Percentiles rank a stretch among this genome's conserved stretches.
Evolutionary conservation across 257 asterid species (phyloP).

Genomic region (Echium plantagineum): DNA sequence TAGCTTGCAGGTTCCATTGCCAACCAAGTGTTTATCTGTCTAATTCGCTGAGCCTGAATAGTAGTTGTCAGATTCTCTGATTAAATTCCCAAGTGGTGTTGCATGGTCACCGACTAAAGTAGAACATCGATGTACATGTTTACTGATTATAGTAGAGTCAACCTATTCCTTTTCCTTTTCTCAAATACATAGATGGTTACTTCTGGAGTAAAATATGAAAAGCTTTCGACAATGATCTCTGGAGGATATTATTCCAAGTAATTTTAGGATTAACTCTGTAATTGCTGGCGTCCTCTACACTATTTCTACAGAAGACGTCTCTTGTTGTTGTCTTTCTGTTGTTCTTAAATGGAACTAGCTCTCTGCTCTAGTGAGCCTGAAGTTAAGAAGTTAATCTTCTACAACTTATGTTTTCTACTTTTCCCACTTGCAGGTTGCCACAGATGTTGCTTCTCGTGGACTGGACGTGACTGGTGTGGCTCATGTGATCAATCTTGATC

Average conservation of each 20-base stretch:
- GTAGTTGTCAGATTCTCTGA: background rate
- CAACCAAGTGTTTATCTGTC: too few relatives aligned
- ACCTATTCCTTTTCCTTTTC: too few relatives aligned
- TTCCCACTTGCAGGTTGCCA: constrained; percentile 58
- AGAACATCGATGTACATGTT: too few relatives aligned
- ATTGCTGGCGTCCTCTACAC: background rate
- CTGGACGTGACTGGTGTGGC: constrained; percentile 83
- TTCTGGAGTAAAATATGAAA: background rate
- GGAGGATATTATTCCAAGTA: too few relatives aligned
- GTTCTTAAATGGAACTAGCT: background rate
- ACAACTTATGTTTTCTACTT: constrained; percentile 3
- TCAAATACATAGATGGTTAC: background rate
- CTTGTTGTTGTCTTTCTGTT: background rate
- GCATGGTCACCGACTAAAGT: background rate
- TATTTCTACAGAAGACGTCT: background rate
- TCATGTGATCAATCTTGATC: constrained; percentile 78
- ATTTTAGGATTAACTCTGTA: background rate
- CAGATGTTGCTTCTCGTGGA: constrained; percentile 93
- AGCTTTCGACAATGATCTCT: too few relatives aligned
- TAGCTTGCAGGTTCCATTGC: background rate
- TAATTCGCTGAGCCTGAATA: too few relatives aligned
- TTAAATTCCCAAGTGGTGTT: background rate
- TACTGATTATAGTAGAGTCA: too few relatives aligned
- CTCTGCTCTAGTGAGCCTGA: background rate
- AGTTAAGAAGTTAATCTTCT: background rate